A percentile compares a stretch with the other conserved stretches of the same genome.
Evolutionary conservation across 177 flowering plant genomes (phyloP).

Genomic region (Vitis hybrid): DNA sequence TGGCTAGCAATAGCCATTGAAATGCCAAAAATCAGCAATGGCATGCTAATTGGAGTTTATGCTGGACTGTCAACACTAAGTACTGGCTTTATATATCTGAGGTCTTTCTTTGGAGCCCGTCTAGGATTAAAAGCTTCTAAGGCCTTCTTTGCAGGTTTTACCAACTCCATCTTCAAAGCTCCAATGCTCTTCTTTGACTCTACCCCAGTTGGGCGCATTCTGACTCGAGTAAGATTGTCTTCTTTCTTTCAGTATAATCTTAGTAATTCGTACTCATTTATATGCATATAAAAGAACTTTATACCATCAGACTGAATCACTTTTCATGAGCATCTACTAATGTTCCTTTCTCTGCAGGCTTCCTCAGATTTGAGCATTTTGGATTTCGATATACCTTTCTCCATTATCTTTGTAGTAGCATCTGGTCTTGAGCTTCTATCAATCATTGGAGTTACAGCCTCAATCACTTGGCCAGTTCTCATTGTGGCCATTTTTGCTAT

Average conservation of each 20-base stretch:
- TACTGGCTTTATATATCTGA: slow-evolving; percentile 46
- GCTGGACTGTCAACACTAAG: slow-evolving; percentile 52
- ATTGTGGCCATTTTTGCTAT: slow-evolving; percentile 53
- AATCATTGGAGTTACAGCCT: slow-evolving; percentile 57
- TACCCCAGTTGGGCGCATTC: slow-evolving; percentile 82
- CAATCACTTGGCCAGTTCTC: slow-evolving; percentile 86
- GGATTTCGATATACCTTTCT: slow-evolving; percentile 63
- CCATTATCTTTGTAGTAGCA: slow-evolving; percentile 27
- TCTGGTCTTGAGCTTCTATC: slow-evolving; percentile 34
- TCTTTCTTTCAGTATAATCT: no score
- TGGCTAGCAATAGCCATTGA: slow-evolving; percentile 72
- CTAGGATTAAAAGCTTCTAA: slow-evolving; percentile 75
- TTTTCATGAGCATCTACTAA: no score
- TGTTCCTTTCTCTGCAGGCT: slow-evolving; percentile 37
- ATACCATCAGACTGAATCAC: no score
- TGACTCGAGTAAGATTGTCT: slow-evolving; percentile 60
- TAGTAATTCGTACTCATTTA: no score
- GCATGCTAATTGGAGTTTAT: slow-evolving; percentile 57
- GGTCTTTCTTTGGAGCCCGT: slow-evolving; percentile 45
- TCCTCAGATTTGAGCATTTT: slow-evolving; percentile 71
- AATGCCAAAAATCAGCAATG: slow-evolving; percentile 40
- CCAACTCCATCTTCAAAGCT: slow-evolving; percentile 66
- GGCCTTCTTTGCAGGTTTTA: slow-evolving; percentile 65
- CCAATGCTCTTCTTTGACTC: slow-evolving; percentile 93
- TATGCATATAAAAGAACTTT: no score